A percentile compares a stretch with the other conserved stretches of the same genome.
Evolutionary conservation across 2,329 filamentous ascomycete species (phyloP).

Genomic region (Trichophyton rubrum): DNA sequence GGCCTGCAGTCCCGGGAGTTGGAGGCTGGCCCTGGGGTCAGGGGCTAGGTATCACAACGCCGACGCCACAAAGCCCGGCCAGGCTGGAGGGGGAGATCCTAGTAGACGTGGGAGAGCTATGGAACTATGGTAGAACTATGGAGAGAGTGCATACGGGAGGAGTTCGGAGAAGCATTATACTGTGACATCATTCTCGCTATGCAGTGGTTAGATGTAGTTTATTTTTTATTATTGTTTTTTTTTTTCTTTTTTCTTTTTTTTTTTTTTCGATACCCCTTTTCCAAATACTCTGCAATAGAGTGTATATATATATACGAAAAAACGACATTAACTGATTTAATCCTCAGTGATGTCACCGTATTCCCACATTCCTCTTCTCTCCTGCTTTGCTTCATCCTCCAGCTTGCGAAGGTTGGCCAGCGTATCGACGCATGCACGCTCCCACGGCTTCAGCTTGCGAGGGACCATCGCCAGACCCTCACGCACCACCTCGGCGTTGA

Average conservation of each 20-base stretch:
- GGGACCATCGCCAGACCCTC: conserved; percentile 85
- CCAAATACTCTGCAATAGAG: neutral
- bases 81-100: neutral
- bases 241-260: no score
- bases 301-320: neutral
- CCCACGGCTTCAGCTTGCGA: conserved; percentile 83
- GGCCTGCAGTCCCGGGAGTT: neutral
- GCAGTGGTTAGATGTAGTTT: neutral
- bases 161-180: neutral
- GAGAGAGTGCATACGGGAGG: neutral
- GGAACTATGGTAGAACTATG: neutral
- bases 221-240: no score
- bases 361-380: conserved; percentile 87
- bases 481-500: conserved; percentile 77
- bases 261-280: neutral
- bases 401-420: conserved; percentile 59
- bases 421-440: conserved; percentile 61
- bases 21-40: neutral
- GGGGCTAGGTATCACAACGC: neutral
- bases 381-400: conserved; percentile 66
- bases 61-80: neutral
- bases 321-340: conserved; percentile 30
- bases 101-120: no score
- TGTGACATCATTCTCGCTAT: neutral
- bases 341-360: conserved; percentile 94